Evolutionary conservation across 179 eudicot genomes (phyloP), one percentile per base, ranked within the genome.

Genomic region (Amaranthus tricolor): DNA sequence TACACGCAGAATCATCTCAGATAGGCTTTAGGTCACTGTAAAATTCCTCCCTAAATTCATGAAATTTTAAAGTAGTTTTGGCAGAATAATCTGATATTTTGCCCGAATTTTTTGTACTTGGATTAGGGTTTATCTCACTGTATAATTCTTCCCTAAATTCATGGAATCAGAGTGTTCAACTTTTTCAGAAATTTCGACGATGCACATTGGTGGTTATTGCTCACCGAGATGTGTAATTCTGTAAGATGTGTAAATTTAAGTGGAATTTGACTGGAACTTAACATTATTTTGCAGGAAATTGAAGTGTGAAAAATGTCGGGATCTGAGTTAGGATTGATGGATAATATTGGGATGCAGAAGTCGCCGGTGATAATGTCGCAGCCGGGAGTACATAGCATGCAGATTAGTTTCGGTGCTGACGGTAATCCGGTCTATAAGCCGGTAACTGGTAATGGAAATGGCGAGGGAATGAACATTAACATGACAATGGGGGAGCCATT

Each of bases 321-420:
- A 76, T 74, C 86, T 67, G 87, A 86, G 50, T 53, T 79, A 13
- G 84, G 77, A 49, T 77, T 76, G 56, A 53, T 64, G 66, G 72
- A 66, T 58, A 59, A 74, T 49, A 6, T 63, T 61, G 75, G 79
- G 53, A 56, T 75, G 73, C 77, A 58, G 6, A 61, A 56, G 55
- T 3, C 74, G 56, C 7, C 77, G 15, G 62, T 71, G 24, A 56
- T 5, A 24, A 69, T 70, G 56, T 62, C 82, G 8, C 88, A 73
- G 70, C 83, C 88, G 58, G 68, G 75, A 52, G 76, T 76, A 11
- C 89, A 82, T 8, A 82, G 47, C 79, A 79, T 83, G 77, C 86
- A 81, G 31, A 31, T 82, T 3, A 59, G 76, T 12, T 83, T 79
- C 20, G 75, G 73, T 4, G 58, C 82, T 3, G 88, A 81, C 11